Evolutionary conservation across 495 filamentous ascomycete species (phyloP).

Genomic region (Podospora appendiculata): DNA sequence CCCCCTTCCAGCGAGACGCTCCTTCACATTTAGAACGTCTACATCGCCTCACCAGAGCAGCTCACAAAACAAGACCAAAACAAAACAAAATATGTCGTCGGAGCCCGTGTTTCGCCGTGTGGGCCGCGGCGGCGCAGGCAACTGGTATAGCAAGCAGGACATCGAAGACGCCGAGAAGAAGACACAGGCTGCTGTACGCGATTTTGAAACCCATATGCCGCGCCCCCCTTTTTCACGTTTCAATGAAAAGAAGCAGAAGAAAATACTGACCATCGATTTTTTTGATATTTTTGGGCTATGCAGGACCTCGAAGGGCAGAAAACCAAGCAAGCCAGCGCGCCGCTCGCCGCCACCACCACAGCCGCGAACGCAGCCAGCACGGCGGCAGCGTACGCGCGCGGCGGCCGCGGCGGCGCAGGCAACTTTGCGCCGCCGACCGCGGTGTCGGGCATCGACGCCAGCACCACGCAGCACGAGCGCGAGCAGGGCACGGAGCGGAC

Average conservation of each 20-base stretch:
- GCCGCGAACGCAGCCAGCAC: slow-evolving; percentile 1
- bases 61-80: too few species aligned
- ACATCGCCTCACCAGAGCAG: too few species aligned
- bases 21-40: too few species aligned
- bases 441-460: slow-evolving; percentile 13
- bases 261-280: background rate
- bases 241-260: background rate
- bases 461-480: slow-evolving; percentile 14
- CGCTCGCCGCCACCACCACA: background rate
- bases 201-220: too few species aligned
- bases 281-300: background rate
- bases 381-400: slow-evolving; percentile 33
- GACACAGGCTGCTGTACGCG: slow-evolving; percentile 15
- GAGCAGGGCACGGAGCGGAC: slow-evolving; percentile 17
- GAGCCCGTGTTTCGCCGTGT: slow-evolving; percentile 24
- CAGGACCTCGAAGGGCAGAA: slow-evolving; percentile 39
- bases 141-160: slow-evolving; percentile 50
- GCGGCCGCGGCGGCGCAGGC: slow-evolving; percentile 54
- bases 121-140: slow-evolving; percentile 54
- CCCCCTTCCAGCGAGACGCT: too few species aligned
- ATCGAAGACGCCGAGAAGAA: slow-evolving; percentile 36
- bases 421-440: slow-evolving; percentile 39
- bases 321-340: slow-evolving; percentile 7
- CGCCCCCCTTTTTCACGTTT: background rate
- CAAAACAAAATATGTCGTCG: slow-evolving; percentile 7